A percentile compares a stretch with the other conserved stretches of the same genome.
Conservation (phyloP, 1,139 yeast species). For the Lodderomyces parapsilosis region DNA sequence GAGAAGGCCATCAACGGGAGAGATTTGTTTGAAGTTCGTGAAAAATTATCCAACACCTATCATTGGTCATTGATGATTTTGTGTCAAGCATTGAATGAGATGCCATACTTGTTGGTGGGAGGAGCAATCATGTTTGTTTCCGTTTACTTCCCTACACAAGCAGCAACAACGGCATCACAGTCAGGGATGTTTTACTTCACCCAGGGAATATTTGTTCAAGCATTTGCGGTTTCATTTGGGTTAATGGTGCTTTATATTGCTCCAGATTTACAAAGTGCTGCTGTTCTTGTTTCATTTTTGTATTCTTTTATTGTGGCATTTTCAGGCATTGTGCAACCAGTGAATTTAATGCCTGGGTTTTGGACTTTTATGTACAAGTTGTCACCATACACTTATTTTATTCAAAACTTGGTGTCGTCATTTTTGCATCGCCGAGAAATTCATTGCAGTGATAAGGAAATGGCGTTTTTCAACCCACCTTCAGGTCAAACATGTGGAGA, state of each 20-base stretch:
- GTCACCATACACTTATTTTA: constrained; percentile 68
- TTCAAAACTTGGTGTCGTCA: constrained; percentile 54
- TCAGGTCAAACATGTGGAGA: constrained; percentile 57
- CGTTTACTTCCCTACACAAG: constrained; percentile 59
- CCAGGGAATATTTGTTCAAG: constrained; percentile 53
- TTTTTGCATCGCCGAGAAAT: constrained; percentile 58
- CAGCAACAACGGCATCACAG: constrained; percentile 41
- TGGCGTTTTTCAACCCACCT: constrained; percentile 54
- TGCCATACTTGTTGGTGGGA: constrained; percentile 55
- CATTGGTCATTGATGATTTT: constrained; percentile 60
- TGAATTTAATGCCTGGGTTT: constrained; percentile 60
- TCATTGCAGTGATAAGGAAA: constrained; percentile 51
- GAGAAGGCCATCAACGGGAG: constrained; percentile 49
- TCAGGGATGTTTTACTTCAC: constrained; percentile 57
- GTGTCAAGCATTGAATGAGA: constrained; percentile 51
- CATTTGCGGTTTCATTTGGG: constrained; percentile 54
- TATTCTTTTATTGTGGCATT: constrained; percentile 55
- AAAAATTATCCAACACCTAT: constrained; percentile 62
- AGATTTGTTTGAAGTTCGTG: constrained; percentile 62
- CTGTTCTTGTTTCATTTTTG: constrained; percentile 52
- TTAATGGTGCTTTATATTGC: constrained; percentile 54
- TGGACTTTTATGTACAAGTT: constrained; percentile 66
- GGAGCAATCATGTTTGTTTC: constrained; percentile 53
- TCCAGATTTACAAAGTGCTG: constrained; percentile 64
- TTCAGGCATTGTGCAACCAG: constrained; percentile 66